These are phyloP conservation scores for Verruconis gallopava DNA, from an alignment of 2,329 filamentous ascomycete species.

Conservation along the genomic window DNA sequence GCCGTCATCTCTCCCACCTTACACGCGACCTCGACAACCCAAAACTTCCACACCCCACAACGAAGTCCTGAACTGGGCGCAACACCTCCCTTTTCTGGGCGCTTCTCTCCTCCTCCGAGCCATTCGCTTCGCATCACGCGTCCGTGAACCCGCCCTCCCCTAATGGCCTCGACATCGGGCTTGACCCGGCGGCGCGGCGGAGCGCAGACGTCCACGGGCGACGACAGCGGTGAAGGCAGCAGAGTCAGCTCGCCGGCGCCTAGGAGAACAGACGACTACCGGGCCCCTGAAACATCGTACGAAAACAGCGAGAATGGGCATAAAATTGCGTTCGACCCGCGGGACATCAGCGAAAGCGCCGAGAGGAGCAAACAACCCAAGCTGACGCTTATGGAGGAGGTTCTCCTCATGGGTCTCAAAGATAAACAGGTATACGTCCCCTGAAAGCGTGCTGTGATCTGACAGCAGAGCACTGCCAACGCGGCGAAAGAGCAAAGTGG, in stretches of 20 bases:
- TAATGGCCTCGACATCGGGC: conserved; percentile 58
- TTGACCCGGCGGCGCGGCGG: conserved; percentile 55
- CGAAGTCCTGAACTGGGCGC: too few relatives aligned
- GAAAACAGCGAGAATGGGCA: conserved; percentile 87
- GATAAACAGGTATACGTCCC: conserved; percentile 74
- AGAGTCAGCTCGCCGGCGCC: conserved; percentile 54
- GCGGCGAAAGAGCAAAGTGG: conserved; percentile 7
- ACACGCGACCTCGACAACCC: not conserved
- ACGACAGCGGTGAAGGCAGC: conserved; percentile 50
- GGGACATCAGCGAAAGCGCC: conserved; percentile 92
- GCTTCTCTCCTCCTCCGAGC: not conserved
- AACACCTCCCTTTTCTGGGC: not conserved
- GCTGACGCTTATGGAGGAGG: conserved; percentile 96
- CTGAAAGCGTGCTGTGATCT: not conserved
- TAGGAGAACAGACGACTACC: conserved; percentile 44
- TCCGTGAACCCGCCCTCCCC: conserved; percentile 14
- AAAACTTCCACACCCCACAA: too few relatives aligned
- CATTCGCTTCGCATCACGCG: conserved; percentile 1
- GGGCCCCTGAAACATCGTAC: conserved; percentile 66
- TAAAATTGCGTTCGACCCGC: conserved; percentile 94
- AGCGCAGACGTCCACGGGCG: conserved; percentile 40
- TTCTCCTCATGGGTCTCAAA: conserved; percentile 87
- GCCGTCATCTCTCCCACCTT: too few relatives aligned
- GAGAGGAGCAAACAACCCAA: conserved; percentile 97
- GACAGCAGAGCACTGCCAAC: not conserved